phyloP scores from a whole-genome alignment of 83 land plant species.

The Isoetes engelmannii region DNA sequence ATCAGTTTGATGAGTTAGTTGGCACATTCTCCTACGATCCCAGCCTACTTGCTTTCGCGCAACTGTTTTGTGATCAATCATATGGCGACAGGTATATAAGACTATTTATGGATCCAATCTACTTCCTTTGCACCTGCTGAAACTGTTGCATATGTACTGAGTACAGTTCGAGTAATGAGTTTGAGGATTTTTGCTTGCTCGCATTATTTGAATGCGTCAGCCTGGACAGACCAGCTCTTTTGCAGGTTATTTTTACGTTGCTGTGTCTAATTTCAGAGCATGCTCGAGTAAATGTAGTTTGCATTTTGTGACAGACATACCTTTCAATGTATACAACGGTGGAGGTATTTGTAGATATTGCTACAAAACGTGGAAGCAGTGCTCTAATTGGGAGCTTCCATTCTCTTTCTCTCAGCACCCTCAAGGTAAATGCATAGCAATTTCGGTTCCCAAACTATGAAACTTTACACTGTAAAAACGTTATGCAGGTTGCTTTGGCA shows the following conservation, averaged over 20 bases:
- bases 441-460: not conserved
- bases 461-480: not conserved
- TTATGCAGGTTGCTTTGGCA: slow-evolving; percentile 76
- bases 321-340: slow-evolving; percentile 69
- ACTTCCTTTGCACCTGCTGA: slow-evolving; percentile 4
- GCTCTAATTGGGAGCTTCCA: slow-evolving; percentile 19
- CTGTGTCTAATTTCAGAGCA: not conserved
- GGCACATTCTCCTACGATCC: slow-evolving; percentile 95
- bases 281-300: not conserved
- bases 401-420: slow-evolving; percentile 48
- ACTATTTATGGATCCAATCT: slow-evolving; percentile 2
- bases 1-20: slow-evolving; percentile 68
- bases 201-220: slow-evolving; percentile 89
- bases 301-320: slow-evolving; percentile 53
- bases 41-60: slow-evolving; percentile 90
- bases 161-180: slow-evolving; percentile 59
- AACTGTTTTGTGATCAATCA: slow-evolving; percentile 60
- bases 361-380: slow-evolving; percentile 27
- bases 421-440: slow-evolving; percentile 45
- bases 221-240: slow-evolving; percentile 86
- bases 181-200: slow-evolving; percentile 87
- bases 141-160: not conserved
- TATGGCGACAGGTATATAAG: slow-evolving; percentile 38
- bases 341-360: slow-evolving; percentile 46
- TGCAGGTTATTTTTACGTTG: slow-evolving; percentile 52